Evolutionary conservation across 1,284 basidiomycete species (phyloP).

Genomic region (Fomitopsis schrenkii): DNA sequence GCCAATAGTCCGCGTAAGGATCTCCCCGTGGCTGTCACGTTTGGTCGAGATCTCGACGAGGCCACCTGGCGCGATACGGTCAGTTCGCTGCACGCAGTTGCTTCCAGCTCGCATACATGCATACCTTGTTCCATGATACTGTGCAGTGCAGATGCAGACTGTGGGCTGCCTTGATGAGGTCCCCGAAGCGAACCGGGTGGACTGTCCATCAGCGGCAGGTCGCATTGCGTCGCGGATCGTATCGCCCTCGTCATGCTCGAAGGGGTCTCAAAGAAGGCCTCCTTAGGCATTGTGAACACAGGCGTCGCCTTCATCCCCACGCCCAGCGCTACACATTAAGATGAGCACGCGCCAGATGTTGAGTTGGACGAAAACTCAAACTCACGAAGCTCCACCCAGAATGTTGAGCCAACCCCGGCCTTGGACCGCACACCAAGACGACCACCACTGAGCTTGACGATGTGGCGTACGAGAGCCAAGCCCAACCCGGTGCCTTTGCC

Average conservation of each 20-base stretch:
- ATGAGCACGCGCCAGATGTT: not conserved
- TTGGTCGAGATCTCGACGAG: constrained; percentile 55
- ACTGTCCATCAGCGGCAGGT: constrained; percentile 2
- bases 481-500: constrained; percentile 90
- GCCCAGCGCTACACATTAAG: constrained; percentile 29
- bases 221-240: not conserved
- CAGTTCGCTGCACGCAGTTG: constrained; percentile 41
- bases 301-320: constrained; percentile 32
- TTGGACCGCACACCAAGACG: constrained; percentile 72
- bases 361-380: constrained; percentile 15
- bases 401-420: constrained; percentile 61
- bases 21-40: constrained; percentile 35
- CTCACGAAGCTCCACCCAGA: constrained; percentile 75
- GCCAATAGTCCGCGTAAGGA: constrained; percentile 43
- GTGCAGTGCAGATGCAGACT: constrained; percentile 50
- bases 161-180: constrained; percentile 13
- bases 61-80: constrained; percentile 40
- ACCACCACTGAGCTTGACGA: constrained; percentile 81
- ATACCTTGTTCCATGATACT: constrained; percentile 68
- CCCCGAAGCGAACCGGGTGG: constrained; percentile 9
- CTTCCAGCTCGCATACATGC: constrained; percentile 9
- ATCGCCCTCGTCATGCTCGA: constrained; percentile 3
- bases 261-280: constrained; percentile 11
- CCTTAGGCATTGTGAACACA: constrained; percentile 12
- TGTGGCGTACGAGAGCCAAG: constrained; percentile 84